These are phyloP conservation scores for Phytopythium litorale DNA, from an alignment of 352 stramenopile genomes.

Conservation along the genomic window DNA sequence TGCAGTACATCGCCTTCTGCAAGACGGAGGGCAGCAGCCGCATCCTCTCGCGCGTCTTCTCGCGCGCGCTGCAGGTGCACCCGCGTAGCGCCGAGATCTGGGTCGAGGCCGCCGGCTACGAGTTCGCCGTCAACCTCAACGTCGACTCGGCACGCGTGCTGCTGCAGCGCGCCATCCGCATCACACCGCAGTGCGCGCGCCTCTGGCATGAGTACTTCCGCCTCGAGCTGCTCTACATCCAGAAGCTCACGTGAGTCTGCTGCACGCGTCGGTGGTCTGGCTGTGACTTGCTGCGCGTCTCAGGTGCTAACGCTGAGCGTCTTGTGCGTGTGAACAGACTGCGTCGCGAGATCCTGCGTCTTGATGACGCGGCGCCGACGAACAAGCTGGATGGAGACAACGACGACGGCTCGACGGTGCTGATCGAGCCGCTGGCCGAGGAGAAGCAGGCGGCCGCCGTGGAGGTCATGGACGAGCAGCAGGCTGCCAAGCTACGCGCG, in stretches of 20 bases:
- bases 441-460: constrained; percentile 34
- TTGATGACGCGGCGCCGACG: constrained; percentile 34
- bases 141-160: constrained; percentile 86
- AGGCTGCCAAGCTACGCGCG: constrained; percentile 53
- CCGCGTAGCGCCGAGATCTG: constrained; percentile 83
- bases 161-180: constrained; percentile 91
- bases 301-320: neutral
- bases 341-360: constrained; percentile 71
- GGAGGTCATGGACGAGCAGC: constrained; percentile 24
- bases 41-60: constrained; percentile 78
- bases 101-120: constrained; percentile 90
- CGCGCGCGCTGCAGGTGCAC: constrained; percentile 82
- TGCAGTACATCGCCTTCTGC: constrained; percentile 90
- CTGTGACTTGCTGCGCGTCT: neutral
- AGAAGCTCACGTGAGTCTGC: constrained; percentile 66
- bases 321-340: constrained; percentile 21
- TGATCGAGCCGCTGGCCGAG: constrained; percentile 58
- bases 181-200: constrained; percentile 76
- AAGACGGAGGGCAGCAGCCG: constrained; percentile 67
- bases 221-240: constrained; percentile 88
- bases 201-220: constrained; percentile 92
- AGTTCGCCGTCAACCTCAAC: constrained; percentile 85
- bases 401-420: constrained; percentile 31
- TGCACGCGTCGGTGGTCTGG: too few species aligned
- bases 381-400: constrained; percentile 11